phyloP scores from a whole-genome alignment of 2,329 filamentous ascomycete genomes.

The Tolypocladium paradoxum region DNA sequence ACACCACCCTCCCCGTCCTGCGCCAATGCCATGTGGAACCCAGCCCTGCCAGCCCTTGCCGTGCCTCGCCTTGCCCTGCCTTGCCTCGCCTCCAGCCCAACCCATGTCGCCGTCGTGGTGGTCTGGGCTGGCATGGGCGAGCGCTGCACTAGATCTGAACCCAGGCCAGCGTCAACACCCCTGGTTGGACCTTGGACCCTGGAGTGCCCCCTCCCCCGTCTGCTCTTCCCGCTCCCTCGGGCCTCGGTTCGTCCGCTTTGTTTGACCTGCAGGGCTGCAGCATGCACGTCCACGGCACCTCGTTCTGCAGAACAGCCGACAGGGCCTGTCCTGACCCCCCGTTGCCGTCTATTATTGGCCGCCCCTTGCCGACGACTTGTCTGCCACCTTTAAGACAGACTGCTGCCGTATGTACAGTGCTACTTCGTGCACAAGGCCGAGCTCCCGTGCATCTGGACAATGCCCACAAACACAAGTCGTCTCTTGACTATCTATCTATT shows the following conservation, averaged over 20 bases:
- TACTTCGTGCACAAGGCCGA: neutral
- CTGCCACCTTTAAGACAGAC: neutral
- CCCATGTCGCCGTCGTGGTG: neutral
- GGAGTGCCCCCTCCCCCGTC: neutral
- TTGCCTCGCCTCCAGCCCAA: neutral
- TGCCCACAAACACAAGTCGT: neutral
- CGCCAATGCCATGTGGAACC: neutral
- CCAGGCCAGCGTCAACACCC: neutral
- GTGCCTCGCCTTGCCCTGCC: neutral
- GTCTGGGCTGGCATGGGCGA: neutral
- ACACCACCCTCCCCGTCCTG: neutral
- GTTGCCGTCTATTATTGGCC: neutral
- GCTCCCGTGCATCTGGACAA: neutral
- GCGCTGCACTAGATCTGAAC: neutral
- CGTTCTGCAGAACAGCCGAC: neutral
- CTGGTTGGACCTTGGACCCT: neutral
- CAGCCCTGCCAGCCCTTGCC: neutral
- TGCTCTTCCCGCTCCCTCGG: neutral
- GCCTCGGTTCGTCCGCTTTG: neutral
- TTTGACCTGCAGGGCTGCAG: neutral
- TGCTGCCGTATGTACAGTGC: neutral
- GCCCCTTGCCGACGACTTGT: neutral
- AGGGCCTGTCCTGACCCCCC: neutral
- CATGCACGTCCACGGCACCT: neutral
- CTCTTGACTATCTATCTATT: neutral